phyloP scores from a whole-genome alignment of 225 moss, liverwort and hornwort species.

The Climacium dendroides region DNA sequence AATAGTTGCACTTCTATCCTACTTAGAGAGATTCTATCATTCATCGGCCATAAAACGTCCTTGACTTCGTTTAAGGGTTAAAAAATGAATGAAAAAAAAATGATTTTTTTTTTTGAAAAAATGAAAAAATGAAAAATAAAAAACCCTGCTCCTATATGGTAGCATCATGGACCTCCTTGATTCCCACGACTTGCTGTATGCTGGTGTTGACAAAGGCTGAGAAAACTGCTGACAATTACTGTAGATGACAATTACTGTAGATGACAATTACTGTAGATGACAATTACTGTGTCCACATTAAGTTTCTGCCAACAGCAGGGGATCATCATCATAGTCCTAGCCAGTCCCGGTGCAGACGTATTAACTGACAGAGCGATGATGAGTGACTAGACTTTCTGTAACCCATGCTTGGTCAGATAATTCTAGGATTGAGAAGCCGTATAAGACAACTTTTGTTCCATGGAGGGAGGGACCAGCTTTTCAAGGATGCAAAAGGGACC shows the following conservation, averaged over 20 bases:
- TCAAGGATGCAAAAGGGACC: not conserved
- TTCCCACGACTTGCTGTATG: not conserved
- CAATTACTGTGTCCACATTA: not conserved
- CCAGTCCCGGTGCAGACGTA: too few species aligned
- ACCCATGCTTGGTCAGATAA: not conserved
- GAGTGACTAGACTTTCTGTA: not conserved
- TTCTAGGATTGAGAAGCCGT: not conserved
- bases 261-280: not conserved
- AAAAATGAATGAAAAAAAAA: too few species aligned
- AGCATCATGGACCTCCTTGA: too few species aligned
- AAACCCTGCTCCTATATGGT: too few species aligned
- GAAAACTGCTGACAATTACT: not conserved
- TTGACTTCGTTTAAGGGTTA: too few species aligned
- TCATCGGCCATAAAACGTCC: too few species aligned
- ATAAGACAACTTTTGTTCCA: not conserved
- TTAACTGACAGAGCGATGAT: not conserved
- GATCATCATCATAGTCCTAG: too few species aligned
- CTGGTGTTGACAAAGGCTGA: not conserved
- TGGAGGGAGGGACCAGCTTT: not conserved
- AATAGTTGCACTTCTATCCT: too few species aligned
- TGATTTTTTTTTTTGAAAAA: too few species aligned
- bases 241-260: not conserved
- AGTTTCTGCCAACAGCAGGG: not conserved
- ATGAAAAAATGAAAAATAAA: too few species aligned
- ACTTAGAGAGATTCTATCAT: too few species aligned